Percentiles rank a stretch among this genome's conserved stretches.
These are phyloP conservation scores for Rhynchospora breviuscula DNA, from an alignment of 176 grass and related monocot genomes.

Conservation along the genomic window DNA sequence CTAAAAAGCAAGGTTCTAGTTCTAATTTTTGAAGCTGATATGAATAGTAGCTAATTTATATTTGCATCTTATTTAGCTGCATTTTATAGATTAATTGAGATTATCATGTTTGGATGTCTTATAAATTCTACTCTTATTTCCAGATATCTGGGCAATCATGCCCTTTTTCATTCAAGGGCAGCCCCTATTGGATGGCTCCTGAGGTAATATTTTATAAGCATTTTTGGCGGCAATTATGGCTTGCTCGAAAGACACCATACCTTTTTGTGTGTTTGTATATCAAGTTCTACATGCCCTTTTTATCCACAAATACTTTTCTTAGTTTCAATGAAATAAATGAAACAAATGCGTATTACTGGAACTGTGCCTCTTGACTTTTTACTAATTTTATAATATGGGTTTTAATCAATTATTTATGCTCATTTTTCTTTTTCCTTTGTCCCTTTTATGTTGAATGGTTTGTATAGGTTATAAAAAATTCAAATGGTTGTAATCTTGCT, in stretches of 20 bases:
- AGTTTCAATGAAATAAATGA: background rate
- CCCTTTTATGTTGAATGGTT: constrained; percentile 15
- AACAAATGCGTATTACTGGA: background rate
- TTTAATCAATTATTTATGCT: background rate
- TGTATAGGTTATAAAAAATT: constrained; percentile 87
- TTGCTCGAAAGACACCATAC: background rate
- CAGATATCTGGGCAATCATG: constrained; percentile 96
- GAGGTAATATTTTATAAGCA: constrained; percentile 47
- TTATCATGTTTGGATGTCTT: constrained; percentile 10
- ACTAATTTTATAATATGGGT: background rate
- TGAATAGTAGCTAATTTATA: background rate
- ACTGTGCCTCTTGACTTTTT: background rate
- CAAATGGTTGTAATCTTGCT: constrained; percentile 90
- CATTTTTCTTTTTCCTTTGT: background rate
- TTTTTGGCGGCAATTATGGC: background rate
- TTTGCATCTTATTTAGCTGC: constrained; percentile 21
- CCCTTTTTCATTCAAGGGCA: constrained; percentile 91
- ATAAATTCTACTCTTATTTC: constrained; percentile 29
- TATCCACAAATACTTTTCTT: background rate
- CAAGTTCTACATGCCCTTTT: background rate
- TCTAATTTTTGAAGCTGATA: background rate
- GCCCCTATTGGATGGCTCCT: constrained; percentile 98
- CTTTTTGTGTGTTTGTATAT: background rate
- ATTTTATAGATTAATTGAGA: background rate
- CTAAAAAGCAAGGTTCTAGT: background rate